Base-by-base conservation (phyloP, 2,329 filamentous ascomycete species). In the Colletotrichum sp. region DNA sequence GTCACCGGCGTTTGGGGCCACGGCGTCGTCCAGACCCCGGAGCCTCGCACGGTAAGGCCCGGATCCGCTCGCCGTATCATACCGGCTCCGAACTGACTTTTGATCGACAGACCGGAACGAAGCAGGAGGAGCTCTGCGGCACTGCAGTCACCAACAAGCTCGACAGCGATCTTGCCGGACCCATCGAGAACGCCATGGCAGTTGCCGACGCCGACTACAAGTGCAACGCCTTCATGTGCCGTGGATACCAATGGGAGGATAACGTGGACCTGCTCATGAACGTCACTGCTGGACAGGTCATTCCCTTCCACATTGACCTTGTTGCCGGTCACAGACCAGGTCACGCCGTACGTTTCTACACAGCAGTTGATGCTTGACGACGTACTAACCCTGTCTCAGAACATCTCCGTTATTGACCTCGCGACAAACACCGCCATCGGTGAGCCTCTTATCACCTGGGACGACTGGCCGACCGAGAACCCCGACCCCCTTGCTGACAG, bases 331-430 rank as follows among this genome's bases (percentile, higher is more conserved):
- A 87, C 77, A 80, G 81, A 30, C 81, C 81, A 2, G 81, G 81
- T n/a, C 81, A 79, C 28, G 80, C 80, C 13, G 80, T 82, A 34
- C 78, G 80, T n/a, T n/a, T n/a, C n/a, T n/a, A n/a, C n/a, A 18
- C 14, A 43, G 3, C 1, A 18, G 34, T 32, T n/a, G 61, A 21
- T n/a, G 6, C 3, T 21, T 64, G 6, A 28, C 4, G 75, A 8
- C 1, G n/a, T 26, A 2, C 67, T 74, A 6, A 72, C 1, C 7
- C 7, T 1, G 14, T 16, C n/a, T 78, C 9, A 85, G 79, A 90
- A 90, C 80, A 85, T 90, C 71, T 88, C 86, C 43, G 85, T 90
- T 64, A 83, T 91, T 72, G 84, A 88, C 78, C 84, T 85, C 21
- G 82, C 83, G 21, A 84, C 85, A 59, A 87, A 91, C 82, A 84